Conservation (phyloP, 192 early-diverging fungal species). For the Piromyces sp. region DNA sequence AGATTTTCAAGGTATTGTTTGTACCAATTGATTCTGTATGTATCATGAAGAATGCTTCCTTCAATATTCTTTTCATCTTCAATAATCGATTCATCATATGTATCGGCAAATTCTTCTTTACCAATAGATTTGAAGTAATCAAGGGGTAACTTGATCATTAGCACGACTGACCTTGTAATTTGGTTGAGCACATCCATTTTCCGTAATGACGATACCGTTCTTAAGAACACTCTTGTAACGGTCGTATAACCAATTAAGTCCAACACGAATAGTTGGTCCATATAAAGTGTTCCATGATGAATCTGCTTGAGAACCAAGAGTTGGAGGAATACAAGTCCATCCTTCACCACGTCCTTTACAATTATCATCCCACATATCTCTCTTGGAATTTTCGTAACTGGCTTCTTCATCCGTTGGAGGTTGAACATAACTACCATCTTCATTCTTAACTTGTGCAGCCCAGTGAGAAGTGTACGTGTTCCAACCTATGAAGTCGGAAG, state of each 20-base stretch:
- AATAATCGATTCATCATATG: too few species aligned
- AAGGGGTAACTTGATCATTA: too few species aligned
- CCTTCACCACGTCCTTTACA: not conserved
- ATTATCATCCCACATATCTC: not conserved
- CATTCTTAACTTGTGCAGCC: not conserved
- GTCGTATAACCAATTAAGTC: not conserved
- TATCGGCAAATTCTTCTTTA: too few species aligned
- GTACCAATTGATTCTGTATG: too few species aligned
- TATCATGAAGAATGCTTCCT: too few species aligned
- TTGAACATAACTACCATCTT: not conserved
- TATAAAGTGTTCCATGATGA: not conserved
- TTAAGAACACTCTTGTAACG: not conserved
- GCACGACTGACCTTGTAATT: not conserved
- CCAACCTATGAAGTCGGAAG: slow-evolving; percentile 16
- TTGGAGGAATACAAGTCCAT: not conserved
- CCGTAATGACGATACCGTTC: not conserved
- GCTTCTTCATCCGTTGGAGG: not conserved
- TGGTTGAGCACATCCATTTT: not conserved
- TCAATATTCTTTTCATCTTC: too few species aligned
- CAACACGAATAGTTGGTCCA: not conserved
- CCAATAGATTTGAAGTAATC: too few species aligned
- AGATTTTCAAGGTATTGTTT: too few species aligned
- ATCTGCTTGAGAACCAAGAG: not conserved
- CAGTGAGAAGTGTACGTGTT: slow-evolving; percentile 19
- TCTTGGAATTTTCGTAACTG: not conserved